phyloP scores from a whole-genome alignment of 2,329 filamentous ascomycete genomes.

The Ophiostoma novo-ulmi region DNA sequence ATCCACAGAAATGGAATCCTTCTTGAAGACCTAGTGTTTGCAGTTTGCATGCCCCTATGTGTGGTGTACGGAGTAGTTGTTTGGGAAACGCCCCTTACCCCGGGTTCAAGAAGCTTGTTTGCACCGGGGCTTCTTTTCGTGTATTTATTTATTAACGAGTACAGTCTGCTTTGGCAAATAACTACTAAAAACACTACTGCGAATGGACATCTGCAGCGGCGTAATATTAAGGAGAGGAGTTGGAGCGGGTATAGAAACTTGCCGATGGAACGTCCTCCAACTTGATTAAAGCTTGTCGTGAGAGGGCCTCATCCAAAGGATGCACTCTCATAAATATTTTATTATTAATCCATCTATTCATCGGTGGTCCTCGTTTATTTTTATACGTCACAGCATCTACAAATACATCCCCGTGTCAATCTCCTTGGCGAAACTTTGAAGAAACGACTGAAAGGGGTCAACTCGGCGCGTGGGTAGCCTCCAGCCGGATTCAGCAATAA shows the following conservation, averaged over 20 bases:
- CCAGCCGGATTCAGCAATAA: not conserved
- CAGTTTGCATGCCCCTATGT: not conserved
- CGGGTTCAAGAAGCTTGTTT: not conserved
- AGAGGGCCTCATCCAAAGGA: not conserved
- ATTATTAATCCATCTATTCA: no score
- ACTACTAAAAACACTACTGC: not conserved
- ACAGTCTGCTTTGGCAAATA: not conserved
- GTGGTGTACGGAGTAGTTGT: slow-evolving; percentile 4
- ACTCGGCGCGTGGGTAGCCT: not conserved
- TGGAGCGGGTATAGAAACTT: not conserved
- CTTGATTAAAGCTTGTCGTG: not conserved
- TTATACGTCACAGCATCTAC: no score
- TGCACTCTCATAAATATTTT: no score
- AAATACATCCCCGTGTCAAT: slow-evolving; percentile 15
- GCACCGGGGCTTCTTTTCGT: not conserved
- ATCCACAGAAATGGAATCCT: not conserved
- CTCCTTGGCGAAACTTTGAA: slow-evolving; percentile 27
- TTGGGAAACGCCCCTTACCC: slow-evolving; percentile 8
- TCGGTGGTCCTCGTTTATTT: no score
- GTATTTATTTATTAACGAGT: not conserved
- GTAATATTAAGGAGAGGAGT: not conserved
- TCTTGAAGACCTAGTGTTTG: not conserved
- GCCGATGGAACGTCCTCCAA: not conserved
- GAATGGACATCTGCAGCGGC: not conserved
- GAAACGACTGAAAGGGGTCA: not conserved